Percentiles rank a stretch among this genome's conserved stretches.
These are phyloP conservation scores for Hyaloscypha hepaticicola DNA, from an alignment of 495 filamentous ascomycete species.

Conservation along the genomic window DNA sequence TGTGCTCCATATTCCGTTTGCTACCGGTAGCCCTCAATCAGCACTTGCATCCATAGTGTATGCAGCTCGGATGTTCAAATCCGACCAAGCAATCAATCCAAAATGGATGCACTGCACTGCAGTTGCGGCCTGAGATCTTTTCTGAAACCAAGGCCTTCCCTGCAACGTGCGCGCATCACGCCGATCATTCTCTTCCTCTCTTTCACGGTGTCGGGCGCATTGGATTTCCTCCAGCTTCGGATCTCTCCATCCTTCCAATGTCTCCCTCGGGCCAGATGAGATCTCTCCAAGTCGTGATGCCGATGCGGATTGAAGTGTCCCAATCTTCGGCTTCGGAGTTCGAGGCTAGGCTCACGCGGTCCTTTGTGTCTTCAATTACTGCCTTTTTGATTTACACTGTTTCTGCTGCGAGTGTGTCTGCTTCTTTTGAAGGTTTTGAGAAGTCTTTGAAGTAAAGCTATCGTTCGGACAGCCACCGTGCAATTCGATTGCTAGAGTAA, in stretches of 20 bases:
- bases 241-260: background rate
- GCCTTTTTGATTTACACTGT: slow-evolving; percentile 6
- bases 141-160: slow-evolving; percentile 14
- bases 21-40: background rate
- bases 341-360: slow-evolving; percentile 1
- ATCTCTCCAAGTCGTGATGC: slow-evolving; percentile 20
- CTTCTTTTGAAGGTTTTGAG: slow-evolving; percentile 13
- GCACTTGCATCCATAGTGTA: background rate
- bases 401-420: slow-evolving; percentile 6
- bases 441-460: slow-evolving; percentile 17
- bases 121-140: slow-evolving; percentile 17
- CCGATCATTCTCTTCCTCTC: slow-evolving; percentile 17
- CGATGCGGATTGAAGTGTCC: slow-evolving; percentile 18
- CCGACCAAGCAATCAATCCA: slow-evolving; percentile 1
- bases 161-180: slow-evolving; percentile 10
- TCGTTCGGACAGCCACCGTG: background rate
- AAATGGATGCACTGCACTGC: slow-evolving; percentile 13
- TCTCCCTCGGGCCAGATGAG: background rate
- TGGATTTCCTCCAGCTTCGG: slow-evolving; percentile 5
- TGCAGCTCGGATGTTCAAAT: background rate
- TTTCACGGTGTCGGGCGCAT: background rate
- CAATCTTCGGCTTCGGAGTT: slow-evolving; percentile 10
- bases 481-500: background rate
- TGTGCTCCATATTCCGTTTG: background rate
- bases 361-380: background rate